Conservation (phyloP, 2,329 filamentous ascomycete genomes). For the Penicillium expansum region DNA sequence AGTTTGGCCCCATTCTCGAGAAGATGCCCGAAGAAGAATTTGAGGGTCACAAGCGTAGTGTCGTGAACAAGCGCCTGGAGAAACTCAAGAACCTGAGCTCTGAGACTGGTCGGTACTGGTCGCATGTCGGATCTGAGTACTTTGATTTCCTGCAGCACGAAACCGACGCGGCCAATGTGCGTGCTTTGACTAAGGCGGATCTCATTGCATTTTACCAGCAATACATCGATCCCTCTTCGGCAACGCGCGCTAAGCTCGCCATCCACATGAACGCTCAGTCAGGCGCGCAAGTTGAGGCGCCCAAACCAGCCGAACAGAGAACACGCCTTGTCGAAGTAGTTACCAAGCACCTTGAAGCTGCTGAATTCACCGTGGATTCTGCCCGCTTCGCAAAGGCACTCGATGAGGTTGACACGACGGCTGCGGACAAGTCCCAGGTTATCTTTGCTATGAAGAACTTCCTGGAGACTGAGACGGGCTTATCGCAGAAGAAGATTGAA, state of each 20-base stretch:
- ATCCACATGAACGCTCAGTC: slow-evolving; percentile 79
- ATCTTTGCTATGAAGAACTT: slow-evolving; percentile 52
- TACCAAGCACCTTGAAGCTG: slow-evolving; percentile 47
- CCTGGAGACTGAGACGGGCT: slow-evolving; percentile 48
- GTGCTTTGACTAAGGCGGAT: slow-evolving; percentile 71
- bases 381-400: slow-evolving; percentile 46
- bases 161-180: slow-evolving; percentile 72
- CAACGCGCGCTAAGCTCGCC: slow-evolving; percentile 73
- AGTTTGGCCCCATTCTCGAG: slow-evolving; percentile 63
- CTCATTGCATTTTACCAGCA: slow-evolving; percentile 75
- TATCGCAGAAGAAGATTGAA: slow-evolving; percentile 51
- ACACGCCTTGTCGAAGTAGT: slow-evolving; percentile 45
- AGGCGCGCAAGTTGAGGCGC: slow-evolving; percentile 41
- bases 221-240: slow-evolving; percentile 72
- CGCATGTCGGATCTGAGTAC: slow-evolving; percentile 77
- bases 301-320: slow-evolving; percentile 44
- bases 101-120: slow-evolving; percentile 80
- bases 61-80: slow-evolving; percentile 82
- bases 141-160: slow-evolving; percentile 86
- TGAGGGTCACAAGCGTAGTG: slow-evolving; percentile 83
- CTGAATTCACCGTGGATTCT: slow-evolving; percentile 46
- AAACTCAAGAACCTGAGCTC: slow-evolving; percentile 89
- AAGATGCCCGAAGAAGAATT: slow-evolving; percentile 82
- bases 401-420: slow-evolving; percentile 45
- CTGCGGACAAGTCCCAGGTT: slow-evolving; percentile 51